Base-by-base conservation (phyloP, 345 rosid species). In the Euphorbia peplus region DNA sequence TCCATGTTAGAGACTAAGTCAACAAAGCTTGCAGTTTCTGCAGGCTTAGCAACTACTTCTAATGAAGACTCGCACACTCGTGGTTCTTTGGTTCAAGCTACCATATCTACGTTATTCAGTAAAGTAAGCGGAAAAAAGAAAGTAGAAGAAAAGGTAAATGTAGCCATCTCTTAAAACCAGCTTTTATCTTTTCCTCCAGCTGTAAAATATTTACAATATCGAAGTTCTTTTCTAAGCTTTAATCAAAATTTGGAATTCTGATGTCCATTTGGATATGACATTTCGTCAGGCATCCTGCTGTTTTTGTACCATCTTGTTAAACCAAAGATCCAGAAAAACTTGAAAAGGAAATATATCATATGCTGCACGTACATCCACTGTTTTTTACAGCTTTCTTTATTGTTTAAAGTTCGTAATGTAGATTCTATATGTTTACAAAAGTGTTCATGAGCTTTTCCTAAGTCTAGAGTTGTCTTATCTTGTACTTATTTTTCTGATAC, bases 21-120 rank as follows among this genome's bases (percentile, higher is more conserved):
- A n/a, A 72, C 75, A 68, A 70, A 75, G 73, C 50, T 39, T 5
- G 66, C 82, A 14, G 74, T 68, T 63, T 60, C 81, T 30, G 60
- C 63, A 71, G 74, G 50, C 67, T 48, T 84, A 0, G 75, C 57
- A 48, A 73, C 68, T 54, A 82, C 32, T 61, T 74, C 79, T 19
- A 73, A 76, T 72, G 82, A 82, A 70, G 72, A 71, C 48, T 66
- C 73, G 14, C 18, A 22, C 26, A 79, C 64, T 66, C 83, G 66
- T 41, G 71, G 81, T 76, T 81, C 88, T 63, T 88, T 93, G 52
- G 89, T 91, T 75, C 97, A 93, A 81, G 70, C 93, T 24, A 85
- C 92, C 3, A 82, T 93, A 72, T 77, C 95, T 55, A 83, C 91
- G 41, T 67, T 93, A 60, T 89, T 91, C 77, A 89, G 86, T 75